phyloP scores from a whole-genome alignment of 352 stramenopile species.

The Globisporangium radiosum region DNA sequence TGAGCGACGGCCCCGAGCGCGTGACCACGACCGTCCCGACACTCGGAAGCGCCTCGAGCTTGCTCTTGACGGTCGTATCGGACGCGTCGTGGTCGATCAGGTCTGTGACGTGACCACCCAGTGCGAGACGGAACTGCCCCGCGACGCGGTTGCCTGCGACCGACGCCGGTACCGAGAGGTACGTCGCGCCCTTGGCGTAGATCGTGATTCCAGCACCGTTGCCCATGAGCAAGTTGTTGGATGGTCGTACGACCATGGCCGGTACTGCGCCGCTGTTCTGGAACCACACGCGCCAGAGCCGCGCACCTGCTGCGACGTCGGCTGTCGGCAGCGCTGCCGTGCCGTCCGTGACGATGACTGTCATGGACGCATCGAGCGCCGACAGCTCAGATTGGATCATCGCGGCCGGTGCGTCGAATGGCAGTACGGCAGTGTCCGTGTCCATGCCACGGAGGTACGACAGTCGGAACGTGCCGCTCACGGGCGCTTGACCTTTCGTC shows the following conservation, averaged over 20 bases:
- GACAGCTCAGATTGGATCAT: conserved; percentile 63
- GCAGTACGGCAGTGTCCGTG: conserved; percentile 59
- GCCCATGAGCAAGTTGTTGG: conserved; percentile 79
- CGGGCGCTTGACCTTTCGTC: conserved; percentile 74
- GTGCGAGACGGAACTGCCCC: conserved; percentile 83
- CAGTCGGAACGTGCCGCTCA: conserved; percentile 89
- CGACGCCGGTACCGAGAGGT: conserved; percentile 36
- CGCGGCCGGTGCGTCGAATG: conserved; percentile 37
- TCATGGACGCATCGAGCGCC: conserved; percentile 77
- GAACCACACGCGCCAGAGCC: conserved; percentile 90
- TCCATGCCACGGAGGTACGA: conserved; percentile 81
- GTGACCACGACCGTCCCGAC: conserved; percentile 87
- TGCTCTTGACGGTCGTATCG: conserved; percentile 87
- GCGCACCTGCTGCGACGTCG: conserved; percentile 32
- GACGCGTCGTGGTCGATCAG: conserved; percentile 90
- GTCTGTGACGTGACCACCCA: conserved; percentile 85
- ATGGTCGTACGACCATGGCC: conserved; percentile 62
- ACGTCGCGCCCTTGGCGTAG: conserved; percentile 58
- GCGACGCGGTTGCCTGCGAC: conserved; percentile 84
- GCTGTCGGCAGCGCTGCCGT: conserved; percentile 28
- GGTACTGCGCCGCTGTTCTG: conserved; percentile 87
- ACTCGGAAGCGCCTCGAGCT: conserved; percentile 91
- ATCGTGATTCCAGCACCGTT: conserved; percentile 81
- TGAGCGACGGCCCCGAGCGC: conserved; percentile 74
- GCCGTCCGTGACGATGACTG: conserved; percentile 62